These are phyloP conservation scores for Amaranthus tricolor DNA, from an alignment of 179 eudicot genomes.

Conservation along the genomic window DNA sequence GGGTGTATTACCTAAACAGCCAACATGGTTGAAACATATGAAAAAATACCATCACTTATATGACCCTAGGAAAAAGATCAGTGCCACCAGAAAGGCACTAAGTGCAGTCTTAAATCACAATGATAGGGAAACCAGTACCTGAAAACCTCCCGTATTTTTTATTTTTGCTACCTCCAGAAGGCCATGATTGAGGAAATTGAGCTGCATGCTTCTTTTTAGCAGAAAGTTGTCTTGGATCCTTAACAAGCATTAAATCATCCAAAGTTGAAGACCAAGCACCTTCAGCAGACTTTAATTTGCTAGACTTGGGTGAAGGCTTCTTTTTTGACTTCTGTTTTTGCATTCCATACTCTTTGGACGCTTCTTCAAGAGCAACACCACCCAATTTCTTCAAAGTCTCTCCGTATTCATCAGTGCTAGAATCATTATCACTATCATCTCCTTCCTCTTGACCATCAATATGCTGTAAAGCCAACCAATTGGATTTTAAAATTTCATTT, in stretches of 20 bases:
- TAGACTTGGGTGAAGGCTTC: conserved; percentile 37
- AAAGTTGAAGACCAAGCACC: conserved; percentile 45
- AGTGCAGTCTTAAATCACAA: background rate
- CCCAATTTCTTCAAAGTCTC: conserved; percentile 59
- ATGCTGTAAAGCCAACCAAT: conserved; percentile 45
- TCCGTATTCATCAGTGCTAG: conserved; percentile 39
- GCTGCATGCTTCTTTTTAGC: conserved; percentile 65
- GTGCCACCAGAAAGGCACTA: background rate
- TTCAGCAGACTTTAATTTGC: conserved; percentile 25
- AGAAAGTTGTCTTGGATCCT: conserved; percentile 70
- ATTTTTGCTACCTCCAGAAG: conserved; percentile 49
- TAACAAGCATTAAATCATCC: conserved; percentile 77
- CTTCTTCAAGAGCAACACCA: conserved; percentile 80
- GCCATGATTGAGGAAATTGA: conserved; percentile 80
- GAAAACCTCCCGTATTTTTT: conserved; percentile 59
- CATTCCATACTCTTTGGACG: conserved; percentile 69
- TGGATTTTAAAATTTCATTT: conserved; percentile 50
- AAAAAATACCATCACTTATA: background rate
- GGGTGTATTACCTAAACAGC: conserved; percentile 2
- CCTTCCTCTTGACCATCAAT: conserved; percentile 34
- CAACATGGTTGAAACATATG: background rate
- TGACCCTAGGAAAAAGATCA: background rate
- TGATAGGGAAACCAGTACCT: conserved; percentile 40
- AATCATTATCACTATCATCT: conserved; percentile 42
- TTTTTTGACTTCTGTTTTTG: conserved; percentile 45